These are phyloP conservation scores for Penicillium paxilli DNA, from an alignment of 495 filamentous ascomycete genomes.

Conservation along the genomic window DNA sequence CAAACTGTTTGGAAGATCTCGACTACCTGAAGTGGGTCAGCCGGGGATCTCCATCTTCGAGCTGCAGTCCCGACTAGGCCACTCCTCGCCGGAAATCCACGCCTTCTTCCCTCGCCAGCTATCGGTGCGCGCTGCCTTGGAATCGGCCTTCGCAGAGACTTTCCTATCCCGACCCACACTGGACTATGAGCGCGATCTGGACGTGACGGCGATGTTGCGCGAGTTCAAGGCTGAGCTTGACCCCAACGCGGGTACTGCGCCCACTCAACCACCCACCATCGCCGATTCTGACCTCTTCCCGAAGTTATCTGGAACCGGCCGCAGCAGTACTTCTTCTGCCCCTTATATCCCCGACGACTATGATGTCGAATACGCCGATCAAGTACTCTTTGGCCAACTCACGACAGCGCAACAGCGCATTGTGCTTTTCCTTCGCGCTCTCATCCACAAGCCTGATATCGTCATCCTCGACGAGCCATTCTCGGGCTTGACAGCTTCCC, in stretches of 20 bases:
- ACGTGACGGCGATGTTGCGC: conserved; percentile 64
- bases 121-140: conserved; percentile 70
- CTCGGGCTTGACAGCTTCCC: conserved; percentile 78
- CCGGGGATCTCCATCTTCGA: conserved; percentile 87
- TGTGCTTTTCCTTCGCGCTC: conserved; percentile 78
- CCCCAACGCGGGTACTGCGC: conserved; percentile 32
- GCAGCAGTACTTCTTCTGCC: not conserved
- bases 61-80: conserved; percentile 84
- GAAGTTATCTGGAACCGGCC: not conserved
- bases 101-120: conserved; percentile 84
- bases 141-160: conserved; percentile 87
- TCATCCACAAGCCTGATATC: conserved; percentile 81
- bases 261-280: conserved; percentile 2
- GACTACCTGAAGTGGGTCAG: conserved; percentile 70
- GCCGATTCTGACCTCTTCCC: conserved; percentile 13
- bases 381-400: conserved; percentile 69
- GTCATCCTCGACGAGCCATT: conserved; percentile 93
- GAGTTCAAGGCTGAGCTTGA: conserved; percentile 78
- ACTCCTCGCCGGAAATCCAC: conserved; percentile 91
- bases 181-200: conserved; percentile 47
- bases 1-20: conserved; percentile 76
- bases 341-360: conserved; percentile 20
- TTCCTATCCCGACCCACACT: conserved; percentile 70
- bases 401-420: conserved; percentile 79
- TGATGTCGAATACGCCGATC: conserved; percentile 66